These are phyloP conservation scores for Alternaria atra DNA, from an alignment of 2,329 filamentous ascomycete species.

Conservation along the genomic window DNA sequence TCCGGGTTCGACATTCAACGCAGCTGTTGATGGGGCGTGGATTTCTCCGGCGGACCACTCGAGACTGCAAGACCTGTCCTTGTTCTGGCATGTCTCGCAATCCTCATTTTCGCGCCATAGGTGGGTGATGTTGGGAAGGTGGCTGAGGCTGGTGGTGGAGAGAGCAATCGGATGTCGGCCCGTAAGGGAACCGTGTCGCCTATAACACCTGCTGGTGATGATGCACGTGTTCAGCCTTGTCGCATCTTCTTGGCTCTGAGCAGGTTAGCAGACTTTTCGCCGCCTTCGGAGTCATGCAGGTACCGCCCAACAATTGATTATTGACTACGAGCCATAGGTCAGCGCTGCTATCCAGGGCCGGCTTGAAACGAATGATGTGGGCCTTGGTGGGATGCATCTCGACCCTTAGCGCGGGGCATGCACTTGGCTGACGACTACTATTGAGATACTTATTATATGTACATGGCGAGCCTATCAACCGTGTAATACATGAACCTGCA, in stretches of 20 bases:
- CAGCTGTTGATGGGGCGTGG: slow-evolving; percentile 52
- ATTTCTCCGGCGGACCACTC: slow-evolving; percentile 51
- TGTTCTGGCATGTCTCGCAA: slow-evolving; percentile 49
- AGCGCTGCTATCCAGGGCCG: slow-evolving; percentile 4
- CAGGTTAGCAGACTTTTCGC: slow-evolving; percentile 25
- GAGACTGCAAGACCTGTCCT: slow-evolving; percentile 48
- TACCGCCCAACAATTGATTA: slow-evolving; percentile 25
- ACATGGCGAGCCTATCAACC: slow-evolving; percentile 4
- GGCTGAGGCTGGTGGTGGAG: slow-evolving; percentile 25
- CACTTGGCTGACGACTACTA: neutral
- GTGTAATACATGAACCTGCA: neutral
- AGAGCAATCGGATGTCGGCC: slow-evolving; percentile 30
- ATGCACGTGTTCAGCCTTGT: slow-evolving; percentile 31
- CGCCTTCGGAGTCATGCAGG: slow-evolving; percentile 34
- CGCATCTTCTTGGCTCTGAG: slow-evolving; percentile 13
- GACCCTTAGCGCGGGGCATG: slow-evolving; percentile 7
- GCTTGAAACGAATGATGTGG: slow-evolving; percentile 15
- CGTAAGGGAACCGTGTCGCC: slow-evolving; percentile 18
- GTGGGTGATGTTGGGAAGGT: slow-evolving; percentile 25
- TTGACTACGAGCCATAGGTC: slow-evolving; percentile 1
- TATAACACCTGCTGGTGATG: slow-evolving; percentile 12
- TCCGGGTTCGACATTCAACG: slow-evolving; percentile 51
- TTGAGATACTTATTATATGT: slow-evolving; percentile 1
- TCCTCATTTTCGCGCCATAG: slow-evolving; percentile 47
- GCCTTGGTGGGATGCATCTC: slow-evolving; percentile 6